A percentile compares a stretch with the other conserved stretches of the same genome.
Evolutionary conservation across 495 filamentous ascomycete species (phyloP).

Genomic region (Parathielavia hyrcaniae): DNA sequence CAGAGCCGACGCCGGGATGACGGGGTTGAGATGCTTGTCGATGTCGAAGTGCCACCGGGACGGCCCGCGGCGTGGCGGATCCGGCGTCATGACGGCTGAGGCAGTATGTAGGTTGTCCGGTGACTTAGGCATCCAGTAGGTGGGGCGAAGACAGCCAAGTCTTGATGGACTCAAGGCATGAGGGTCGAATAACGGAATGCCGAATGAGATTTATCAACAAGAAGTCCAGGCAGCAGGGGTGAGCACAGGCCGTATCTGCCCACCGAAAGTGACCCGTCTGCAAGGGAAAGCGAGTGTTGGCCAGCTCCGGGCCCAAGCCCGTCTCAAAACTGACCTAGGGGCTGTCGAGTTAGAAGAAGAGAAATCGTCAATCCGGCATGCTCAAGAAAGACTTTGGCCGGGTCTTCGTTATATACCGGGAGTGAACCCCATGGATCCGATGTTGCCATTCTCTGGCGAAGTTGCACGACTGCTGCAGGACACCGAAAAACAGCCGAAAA

Average conservation of each 20-base stretch:
- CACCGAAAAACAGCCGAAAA: background rate
- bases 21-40: slow-evolving; percentile 57
- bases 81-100: background rate
- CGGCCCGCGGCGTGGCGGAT: slow-evolving; percentile 9
- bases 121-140: background rate
- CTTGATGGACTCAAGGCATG: background rate
- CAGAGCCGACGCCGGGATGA: slow-evolving; percentile 49
- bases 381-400: background rate
- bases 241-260: background rate
- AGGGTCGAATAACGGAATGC: background rate
- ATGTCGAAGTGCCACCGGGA: slow-evolving; percentile 55
- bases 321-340: no score
- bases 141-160: background rate
- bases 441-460: slow-evolving; percentile 1
- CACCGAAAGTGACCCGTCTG: no score
- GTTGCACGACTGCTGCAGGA: background rate
- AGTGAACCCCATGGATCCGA: background rate
- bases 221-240: background rate
- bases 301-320: no score
- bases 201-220: background rate
- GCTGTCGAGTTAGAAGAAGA: background rate
- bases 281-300: background rate
- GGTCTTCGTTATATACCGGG: background rate
- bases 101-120: background rate
- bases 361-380: background rate